These are phyloP conservation scores for Yueomyces sp. DNA, from an alignment of 805 yeast genomes.

Conservation along the genomic window DNA sequence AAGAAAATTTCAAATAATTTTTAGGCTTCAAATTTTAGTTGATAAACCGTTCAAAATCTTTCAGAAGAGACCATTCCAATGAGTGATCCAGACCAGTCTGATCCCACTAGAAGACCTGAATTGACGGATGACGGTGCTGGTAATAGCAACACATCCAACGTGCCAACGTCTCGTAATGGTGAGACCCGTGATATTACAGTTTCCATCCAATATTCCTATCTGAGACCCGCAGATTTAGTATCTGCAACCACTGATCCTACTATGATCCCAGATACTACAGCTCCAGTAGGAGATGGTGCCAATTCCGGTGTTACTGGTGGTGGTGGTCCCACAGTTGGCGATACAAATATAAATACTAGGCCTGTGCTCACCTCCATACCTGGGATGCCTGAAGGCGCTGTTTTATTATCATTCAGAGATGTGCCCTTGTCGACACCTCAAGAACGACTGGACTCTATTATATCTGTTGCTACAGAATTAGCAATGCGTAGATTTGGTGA, in stretches of 20 bases:
- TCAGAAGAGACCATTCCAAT: too few species aligned
- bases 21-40: too few species aligned
- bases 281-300: neutral
- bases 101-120: too few species aligned
- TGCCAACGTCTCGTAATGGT: neutral
- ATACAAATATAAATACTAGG: neutral
- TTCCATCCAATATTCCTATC: slow-evolving; percentile 19
- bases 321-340: neutral
- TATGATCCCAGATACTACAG: neutral
- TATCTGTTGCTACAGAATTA: slow-evolving; percentile 54
- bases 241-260: neutral
- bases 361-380: neutral
- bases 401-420: slow-evolving; percentile 55
- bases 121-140: too few species aligned
- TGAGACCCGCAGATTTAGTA: slow-evolving; percentile 3
- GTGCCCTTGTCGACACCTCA: slow-evolving; percentile 46
- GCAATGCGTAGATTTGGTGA: slow-evolving; percentile 52
- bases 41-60: too few species aligned
- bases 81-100: too few species aligned
- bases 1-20: too few species aligned
- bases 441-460: slow-evolving; percentile 44
- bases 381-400: slow-evolving; percentile 30
- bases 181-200: slow-evolving; percentile 18
- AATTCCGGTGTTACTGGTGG: neutral
- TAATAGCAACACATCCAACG: neutral